Percentiles rank a stretch among this genome's conserved stretches.
phyloP scores from a whole-genome alignment of 2,329 filamentous ascomycete genomes.

The Penicillium sp. region DNA sequence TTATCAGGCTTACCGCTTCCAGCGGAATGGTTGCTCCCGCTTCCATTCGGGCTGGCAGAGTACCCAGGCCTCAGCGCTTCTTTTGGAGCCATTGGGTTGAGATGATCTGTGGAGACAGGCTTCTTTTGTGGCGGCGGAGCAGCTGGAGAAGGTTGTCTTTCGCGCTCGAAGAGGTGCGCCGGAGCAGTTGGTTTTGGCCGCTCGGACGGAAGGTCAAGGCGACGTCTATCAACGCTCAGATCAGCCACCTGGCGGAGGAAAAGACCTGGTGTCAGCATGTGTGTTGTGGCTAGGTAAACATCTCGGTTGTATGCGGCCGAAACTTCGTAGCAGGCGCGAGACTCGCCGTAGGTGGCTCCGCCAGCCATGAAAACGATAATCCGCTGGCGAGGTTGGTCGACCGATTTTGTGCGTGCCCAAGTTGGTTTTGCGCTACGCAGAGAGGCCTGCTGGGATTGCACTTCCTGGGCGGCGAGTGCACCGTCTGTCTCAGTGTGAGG shows the following conservation, averaged over 20 bases:
- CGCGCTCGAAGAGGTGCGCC: constrained; percentile 79
- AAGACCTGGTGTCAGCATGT: constrained; percentile 85
- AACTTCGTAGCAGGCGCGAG: constrained; percentile 84
- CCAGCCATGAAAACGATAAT: constrained; percentile 94
- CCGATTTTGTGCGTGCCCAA: constrained; percentile 82
- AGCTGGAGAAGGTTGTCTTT: constrained; percentile 56
- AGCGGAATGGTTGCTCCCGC: constrained; percentile 24
- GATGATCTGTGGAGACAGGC: constrained; percentile 20
- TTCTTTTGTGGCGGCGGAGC: constrained; percentile 28
- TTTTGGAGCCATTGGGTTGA: constrained; percentile 31
- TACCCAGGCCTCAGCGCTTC: constrained; percentile 38
- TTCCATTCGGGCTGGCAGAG: constrained; percentile 36
- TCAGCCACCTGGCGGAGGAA: constrained; percentile 83
- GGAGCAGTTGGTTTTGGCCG: constrained; percentile 79
- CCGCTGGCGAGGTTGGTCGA: constrained; percentile 80
- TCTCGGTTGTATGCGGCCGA: constrained; percentile 73
- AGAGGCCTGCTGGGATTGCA: constrained; percentile 63
- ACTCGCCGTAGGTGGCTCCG: constrained; percentile 90
- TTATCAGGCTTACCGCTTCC: constrained; percentile 32
- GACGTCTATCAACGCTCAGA: constrained; percentile 71
- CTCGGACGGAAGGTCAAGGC: constrained; percentile 79
- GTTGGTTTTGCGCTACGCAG: constrained; percentile 90
- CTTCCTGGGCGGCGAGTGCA: constrained; percentile 49
- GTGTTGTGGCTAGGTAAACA: constrained; percentile 83
- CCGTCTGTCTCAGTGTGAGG: constrained; percentile 58